phyloP scores from a whole-genome alignment of 345 rosid genomes.

The Cochlearia excelsa region DNA sequence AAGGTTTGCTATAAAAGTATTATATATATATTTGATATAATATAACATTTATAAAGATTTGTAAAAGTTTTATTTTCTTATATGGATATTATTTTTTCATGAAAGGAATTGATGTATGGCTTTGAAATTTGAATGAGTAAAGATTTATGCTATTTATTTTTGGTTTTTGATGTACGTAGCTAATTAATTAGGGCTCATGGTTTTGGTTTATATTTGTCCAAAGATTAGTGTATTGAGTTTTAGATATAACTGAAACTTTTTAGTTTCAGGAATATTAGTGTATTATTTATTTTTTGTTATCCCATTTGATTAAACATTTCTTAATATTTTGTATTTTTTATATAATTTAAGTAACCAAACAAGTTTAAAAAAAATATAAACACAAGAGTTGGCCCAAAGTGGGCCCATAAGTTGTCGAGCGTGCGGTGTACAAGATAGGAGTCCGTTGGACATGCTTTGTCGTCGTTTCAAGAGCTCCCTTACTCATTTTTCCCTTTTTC shows the following conservation, averaged over 20 bases:
- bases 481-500: slow-evolving; percentile 19
- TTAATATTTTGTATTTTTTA: neutral
- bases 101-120: slow-evolving; percentile 13
- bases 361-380: neutral
- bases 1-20: slow-evolving; percentile 25
- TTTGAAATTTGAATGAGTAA: slow-evolving; percentile 20
- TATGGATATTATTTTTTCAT: neutral
- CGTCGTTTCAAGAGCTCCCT: slow-evolving; percentile 33
- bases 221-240: neutral
- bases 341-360: neutral
- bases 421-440: slow-evolving; percentile 40
- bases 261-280: no score
- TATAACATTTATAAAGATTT: slow-evolving; percentile 31
- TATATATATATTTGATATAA: slow-evolving; percentile 13
- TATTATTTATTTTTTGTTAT: no score
- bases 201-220: neutral
- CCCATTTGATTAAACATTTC: no score
- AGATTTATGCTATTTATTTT: slow-evolving; percentile 7
- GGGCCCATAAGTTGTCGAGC: slow-evolving; percentile 44
- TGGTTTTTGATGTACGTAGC: slow-evolving; percentile 2
- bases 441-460: slow-evolving; percentile 46
- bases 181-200: slow-evolving; percentile 14
- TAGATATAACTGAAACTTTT: neutral
- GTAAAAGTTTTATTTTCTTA: neutral
- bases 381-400: slow-evolving; percentile 34